These are phyloP conservation scores for Cinnamomum chago DNA, from an alignment of 164 flowering plant genomes.

Conservation along the genomic window DNA sequence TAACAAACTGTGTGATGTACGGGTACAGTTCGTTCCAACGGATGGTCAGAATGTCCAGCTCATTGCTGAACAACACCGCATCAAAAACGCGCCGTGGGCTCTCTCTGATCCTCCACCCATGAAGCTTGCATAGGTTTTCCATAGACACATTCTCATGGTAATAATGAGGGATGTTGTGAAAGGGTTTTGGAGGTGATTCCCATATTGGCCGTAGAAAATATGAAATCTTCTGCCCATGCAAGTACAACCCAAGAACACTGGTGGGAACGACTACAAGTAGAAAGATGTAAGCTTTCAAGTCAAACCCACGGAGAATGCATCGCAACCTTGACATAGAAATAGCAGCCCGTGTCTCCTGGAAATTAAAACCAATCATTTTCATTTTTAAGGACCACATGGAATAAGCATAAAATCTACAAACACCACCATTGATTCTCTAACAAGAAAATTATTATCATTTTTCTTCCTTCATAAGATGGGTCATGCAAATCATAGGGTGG, in stretches of 20 bases:
- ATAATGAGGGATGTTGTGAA: slow-evolving; percentile 63
- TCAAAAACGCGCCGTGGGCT: slow-evolving; percentile 81
- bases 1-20: slow-evolving; percentile 72
- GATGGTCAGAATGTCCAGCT: slow-evolving; percentile 66
- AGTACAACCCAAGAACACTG: slow-evolving; percentile 40
- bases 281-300: slow-evolving; percentile 46
- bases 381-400: background rate
- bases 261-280: slow-evolving; percentile 52
- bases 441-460: background rate
- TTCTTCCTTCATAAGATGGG: background rate
- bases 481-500: background rate
- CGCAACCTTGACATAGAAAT: slow-evolving; percentile 54
- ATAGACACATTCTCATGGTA: slow-evolving; percentile 73
- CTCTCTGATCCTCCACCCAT: slow-evolving; percentile 86
- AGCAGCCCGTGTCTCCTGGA: slow-evolving; percentile 47
- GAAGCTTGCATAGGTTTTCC: slow-evolving; percentile 81
- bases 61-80: slow-evolving; percentile 85
- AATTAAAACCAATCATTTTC: background rate
- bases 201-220: slow-evolving; percentile 82
- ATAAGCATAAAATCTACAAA: background rate
- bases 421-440: background rate
- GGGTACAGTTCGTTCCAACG: slow-evolving; percentile 88
- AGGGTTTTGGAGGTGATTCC: slow-evolving; percentile 90
- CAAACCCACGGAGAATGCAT: slow-evolving; percentile 60
- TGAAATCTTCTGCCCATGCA: slow-evolving; percentile 76